Percentiles rank a stretch among this genome's conserved stretches.
These are phyloP conservation scores for Euphrasia arctica DNA, from an alignment of 305 asterid genomes.

Conservation along the genomic window DNA sequence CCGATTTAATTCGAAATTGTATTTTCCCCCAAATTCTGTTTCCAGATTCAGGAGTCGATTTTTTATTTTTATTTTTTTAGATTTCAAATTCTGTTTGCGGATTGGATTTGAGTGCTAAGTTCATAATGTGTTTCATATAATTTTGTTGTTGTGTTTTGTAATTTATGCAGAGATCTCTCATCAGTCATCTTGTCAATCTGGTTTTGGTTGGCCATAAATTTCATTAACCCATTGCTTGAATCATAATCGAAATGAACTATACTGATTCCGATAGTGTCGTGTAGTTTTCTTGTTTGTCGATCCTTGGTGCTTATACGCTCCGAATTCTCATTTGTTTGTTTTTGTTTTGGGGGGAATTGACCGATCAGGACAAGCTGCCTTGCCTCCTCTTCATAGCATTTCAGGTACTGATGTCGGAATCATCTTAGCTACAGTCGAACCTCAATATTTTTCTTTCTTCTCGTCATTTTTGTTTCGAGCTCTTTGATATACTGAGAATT, in stretches of 20 bases:
- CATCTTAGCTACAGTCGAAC: background rate
- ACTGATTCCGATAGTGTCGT: background rate
- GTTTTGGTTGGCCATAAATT: too few relatives aligned
- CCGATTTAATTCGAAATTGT: background rate
- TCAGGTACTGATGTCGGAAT: slow-evolving; percentile 38
- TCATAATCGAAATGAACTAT: background rate
- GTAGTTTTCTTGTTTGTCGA: background rate
- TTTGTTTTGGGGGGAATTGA: slow-evolving; percentile 12
- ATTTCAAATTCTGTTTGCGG: background rate
- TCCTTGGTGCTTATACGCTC: background rate
- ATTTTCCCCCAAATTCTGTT: background rate
- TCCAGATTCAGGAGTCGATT: background rate
- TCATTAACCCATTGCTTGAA: background rate
- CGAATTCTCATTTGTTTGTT: background rate
- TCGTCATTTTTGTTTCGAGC: background rate
- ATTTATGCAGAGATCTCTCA: background rate
- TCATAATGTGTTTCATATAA: too few relatives aligned
- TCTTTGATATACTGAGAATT: background rate
- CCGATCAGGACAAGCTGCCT: slow-evolving; percentile 46
- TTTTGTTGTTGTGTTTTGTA: too few relatives aligned
- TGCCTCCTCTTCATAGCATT: slow-evolving; percentile 71
- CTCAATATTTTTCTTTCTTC: background rate
- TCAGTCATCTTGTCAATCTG: too few relatives aligned
- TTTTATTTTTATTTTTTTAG: too few relatives aligned
- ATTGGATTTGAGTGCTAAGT: background rate